Evolutionary conservation across 495 filamentous ascomycete genomes (phyloP).

Genomic region (Schizothecium vesticola): DNA sequence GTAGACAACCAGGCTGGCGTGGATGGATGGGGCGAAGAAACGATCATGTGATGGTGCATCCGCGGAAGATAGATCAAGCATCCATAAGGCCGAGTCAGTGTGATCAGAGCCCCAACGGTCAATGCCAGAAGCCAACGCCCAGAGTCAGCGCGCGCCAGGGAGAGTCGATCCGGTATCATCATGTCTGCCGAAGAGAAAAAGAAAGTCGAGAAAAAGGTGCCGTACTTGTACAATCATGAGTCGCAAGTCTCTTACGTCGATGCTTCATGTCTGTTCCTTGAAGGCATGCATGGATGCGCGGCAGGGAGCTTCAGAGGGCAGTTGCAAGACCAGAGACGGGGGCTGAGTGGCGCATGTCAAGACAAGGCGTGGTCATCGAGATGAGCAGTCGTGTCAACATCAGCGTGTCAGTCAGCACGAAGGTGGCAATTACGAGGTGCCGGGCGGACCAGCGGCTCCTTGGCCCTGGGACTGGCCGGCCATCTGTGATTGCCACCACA

Average conservation of each 20-base stretch:
- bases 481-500: conserved; percentile 31
- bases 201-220: background rate
- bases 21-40: background rate
- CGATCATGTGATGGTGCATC: background rate
- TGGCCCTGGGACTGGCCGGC: conserved; percentile 27
- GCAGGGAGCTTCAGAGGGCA: conserved; percentile 8
- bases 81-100: conserved; percentile 3
- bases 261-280: background rate
- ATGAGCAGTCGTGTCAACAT: background rate
- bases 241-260: background rate
- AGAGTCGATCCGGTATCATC: background rate
- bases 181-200: conserved; percentile 3
- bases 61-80: conserved; percentile 2
- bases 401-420: background rate
- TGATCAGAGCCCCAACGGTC: conserved; percentile 5
- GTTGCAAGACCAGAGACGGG: conserved; percentile 4
- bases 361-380: background rate
- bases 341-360: background rate
- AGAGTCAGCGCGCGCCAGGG: background rate
- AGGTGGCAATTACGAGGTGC: conserved; percentile 26
- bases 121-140: background rate
- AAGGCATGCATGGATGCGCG: conserved; percentile 1
- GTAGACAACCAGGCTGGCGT: background rate
- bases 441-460: conserved; percentile 23
- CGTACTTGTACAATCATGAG: conserved; percentile 11